These are phyloP conservation scores for Pichia sporocuriosa DNA, from an alignment of 805 yeast genomes.

Conservation along the genomic window DNA sequence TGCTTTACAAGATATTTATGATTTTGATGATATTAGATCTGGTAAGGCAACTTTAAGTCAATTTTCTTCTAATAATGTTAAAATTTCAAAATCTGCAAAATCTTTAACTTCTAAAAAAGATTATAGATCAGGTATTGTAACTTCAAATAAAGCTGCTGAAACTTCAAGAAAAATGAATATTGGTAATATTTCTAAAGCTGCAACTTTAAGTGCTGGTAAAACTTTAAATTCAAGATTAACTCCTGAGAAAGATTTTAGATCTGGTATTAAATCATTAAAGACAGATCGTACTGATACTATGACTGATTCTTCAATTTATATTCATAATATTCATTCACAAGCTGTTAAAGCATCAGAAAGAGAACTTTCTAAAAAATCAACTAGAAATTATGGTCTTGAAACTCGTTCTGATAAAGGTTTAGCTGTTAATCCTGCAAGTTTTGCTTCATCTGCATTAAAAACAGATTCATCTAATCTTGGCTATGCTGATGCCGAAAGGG, in stretches of 20 bases:
- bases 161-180: conserved; percentile 28
- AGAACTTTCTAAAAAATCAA: conserved; percentile 11
- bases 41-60: conserved; percentile 32
- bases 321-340: conserved; percentile 13
- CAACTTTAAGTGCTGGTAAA: conserved; percentile 35
- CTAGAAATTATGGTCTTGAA: conserved; percentile 31
- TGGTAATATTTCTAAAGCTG: conserved; percentile 23
- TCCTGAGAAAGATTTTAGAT: conserved; percentile 32
- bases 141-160: conserved; percentile 25
- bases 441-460: conserved; percentile 49
- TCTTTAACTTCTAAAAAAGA: conserved; percentile 15
- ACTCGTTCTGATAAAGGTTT: conserved; percentile 32
- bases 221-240: conserved; percentile 40
- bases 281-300: conserved; percentile 19
- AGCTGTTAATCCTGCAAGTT: conserved; percentile 34
- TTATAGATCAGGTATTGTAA: conserved; percentile 23
- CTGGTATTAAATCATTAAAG: conserved; percentile 27
- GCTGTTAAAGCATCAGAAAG: conserved; percentile 11
- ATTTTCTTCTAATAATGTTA: conserved; percentile 10
- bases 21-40: conserved; percentile 37
- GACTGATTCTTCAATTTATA: conserved; percentile 23
- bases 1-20: conserved; percentile 36
- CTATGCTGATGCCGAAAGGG: conserved; percentile 33
- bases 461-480: conserved; percentile 18
- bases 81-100: conserved; percentile 14